These are phyloP conservation scores for Phaeotremella fagi DNA, from an alignment of 768 basidiomycete species.

Conservation along the genomic window DNA sequence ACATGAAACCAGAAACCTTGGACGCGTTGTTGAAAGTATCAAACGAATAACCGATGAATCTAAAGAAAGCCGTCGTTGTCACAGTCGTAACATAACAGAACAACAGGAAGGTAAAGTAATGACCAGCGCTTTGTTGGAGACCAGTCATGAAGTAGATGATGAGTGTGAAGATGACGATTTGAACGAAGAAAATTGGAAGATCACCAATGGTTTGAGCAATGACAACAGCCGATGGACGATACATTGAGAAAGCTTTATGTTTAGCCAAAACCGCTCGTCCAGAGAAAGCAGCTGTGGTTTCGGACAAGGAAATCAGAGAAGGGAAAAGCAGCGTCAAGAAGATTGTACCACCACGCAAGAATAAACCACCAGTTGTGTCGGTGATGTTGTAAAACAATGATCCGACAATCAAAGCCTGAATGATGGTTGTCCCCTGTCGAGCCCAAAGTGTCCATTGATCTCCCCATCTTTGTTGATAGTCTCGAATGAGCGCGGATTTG, in stretches of 20 bases:
- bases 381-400: conserved; percentile 62
- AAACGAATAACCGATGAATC: conserved; percentile 38
- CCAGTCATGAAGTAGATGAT: conserved; percentile 45
- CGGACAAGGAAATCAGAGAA: conserved; percentile 27
- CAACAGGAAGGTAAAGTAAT: conserved; percentile 34
- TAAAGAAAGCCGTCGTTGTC: conserved; percentile 35
- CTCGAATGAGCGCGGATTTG: conserved; percentile 30
- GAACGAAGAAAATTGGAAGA: conserved; percentile 48
- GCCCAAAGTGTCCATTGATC: conserved; percentile 40
- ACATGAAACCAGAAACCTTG: conserved; percentile 41
- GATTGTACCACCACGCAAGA: conserved; percentile 71
- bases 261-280: conserved; percentile 44
- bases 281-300: conserved; percentile 43
- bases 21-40: conserved; percentile 43
- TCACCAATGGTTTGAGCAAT: conserved; percentile 51
- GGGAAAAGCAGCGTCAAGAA: conserved; percentile 60
- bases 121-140: conserved; percentile 19
- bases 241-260: conserved; percentile 44
- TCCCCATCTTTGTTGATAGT: conserved; percentile 40
- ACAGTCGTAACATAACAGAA: conserved; percentile 26
- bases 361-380: conserved; percentile 59
- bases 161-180: conserved; percentile 39
- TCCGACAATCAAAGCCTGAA: conserved; percentile 58
- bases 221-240: conserved; percentile 48
- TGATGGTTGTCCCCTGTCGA: conserved; percentile 39